Base-by-base conservation (phyloP, 352 stramenopile species). In the Phytophthora ohioensis region DNA sequence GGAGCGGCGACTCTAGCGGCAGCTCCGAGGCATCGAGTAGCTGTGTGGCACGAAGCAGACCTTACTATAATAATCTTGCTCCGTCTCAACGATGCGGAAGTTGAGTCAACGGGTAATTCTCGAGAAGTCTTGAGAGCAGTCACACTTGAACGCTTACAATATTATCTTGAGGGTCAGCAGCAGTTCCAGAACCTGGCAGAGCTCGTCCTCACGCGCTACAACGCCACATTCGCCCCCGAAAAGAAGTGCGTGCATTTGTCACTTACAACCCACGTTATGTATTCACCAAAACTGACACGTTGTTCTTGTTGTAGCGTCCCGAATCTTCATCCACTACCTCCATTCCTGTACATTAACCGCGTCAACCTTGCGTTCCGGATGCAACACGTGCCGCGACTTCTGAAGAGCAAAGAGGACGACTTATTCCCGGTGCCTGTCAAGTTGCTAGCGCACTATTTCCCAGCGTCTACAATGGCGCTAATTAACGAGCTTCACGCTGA, bases 271-370 rank as follows among this genome's bases (percentile, higher is more conserved):
- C 11, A 3, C 30, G 34, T 12, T 36, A 15, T 21, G 13, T 39
- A 27, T 36, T 54, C 21, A 43, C 32, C 27, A 31, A 32, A 11
- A 51, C 57, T 73, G 46, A 69, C 34, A 38, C 43, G 45, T 27
- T n/a, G 15, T 57, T 46, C 5, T 52, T 71, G 7, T 42, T 71
- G 48, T 66, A 80, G 72, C 31, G 47, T 66, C 27, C 59, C 64
- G 10, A 76, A 53, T 42, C 59, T 71, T 46, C 63, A 58, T 53
- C 45, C 69, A 12, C 43, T 73, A 42, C 69, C 79, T 38, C 78
- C 73, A 8, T 87, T 85, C 59, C 34, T 90, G 53, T 91, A 90
- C 35, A 69, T 87, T 31, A 89, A 91, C 52, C 84, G 80, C 39
- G 66, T 85, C 15, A 85, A 89, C 43, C 57, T 79, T 53, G 75